phyloP scores from a whole-genome alignment of 2,329 filamentous ascomycete genomes.

The Pseudocercospora eumusae region DNA sequence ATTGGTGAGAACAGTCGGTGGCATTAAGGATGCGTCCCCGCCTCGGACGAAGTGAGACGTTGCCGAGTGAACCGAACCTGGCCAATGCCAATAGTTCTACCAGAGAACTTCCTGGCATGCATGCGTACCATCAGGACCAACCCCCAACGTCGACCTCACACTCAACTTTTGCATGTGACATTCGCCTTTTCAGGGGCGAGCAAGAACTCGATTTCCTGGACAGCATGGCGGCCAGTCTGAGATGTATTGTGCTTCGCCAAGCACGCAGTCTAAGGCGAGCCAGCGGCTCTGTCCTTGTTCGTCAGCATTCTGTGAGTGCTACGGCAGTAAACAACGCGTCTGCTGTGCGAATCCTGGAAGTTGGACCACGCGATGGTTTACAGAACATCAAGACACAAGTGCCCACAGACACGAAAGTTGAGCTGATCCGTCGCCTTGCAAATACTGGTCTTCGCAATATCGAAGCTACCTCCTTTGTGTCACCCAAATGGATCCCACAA shows the following conservation, averaged over 20 bases:
- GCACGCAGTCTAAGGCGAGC: not conserved
- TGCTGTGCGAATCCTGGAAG: constrained; percentile 48
- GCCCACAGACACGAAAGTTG: constrained; percentile 51
- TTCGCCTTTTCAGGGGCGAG: not conserved
- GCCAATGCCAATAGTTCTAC: too few species aligned
- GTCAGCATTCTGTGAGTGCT: constrained; percentile 6
- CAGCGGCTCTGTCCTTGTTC: not conserved
- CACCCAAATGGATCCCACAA: constrained; percentile 58
- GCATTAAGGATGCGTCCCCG: constrained; percentile 1
- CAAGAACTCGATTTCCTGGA: constrained; percentile 4
- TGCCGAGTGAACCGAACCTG: not conserved
- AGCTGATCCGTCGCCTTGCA: constrained; percentile 51
- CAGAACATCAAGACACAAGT: constrained; percentile 57
- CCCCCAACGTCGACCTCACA: not conserved
- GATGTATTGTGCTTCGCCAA: constrained; percentile 9
- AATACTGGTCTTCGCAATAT: constrained; percentile 53
- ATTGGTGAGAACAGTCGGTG: not conserved
- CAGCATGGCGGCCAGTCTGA: constrained; percentile 15
- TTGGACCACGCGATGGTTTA: constrained; percentile 56
- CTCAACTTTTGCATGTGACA: not conserved
- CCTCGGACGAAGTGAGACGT: not conserved
- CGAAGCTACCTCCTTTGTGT: constrained; percentile 56
- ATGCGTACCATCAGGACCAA: constrained; percentile 12
- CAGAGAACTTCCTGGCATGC: constrained; percentile 7
- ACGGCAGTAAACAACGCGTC: not conserved